Evolutionary conservation across 495 filamentous ascomycete species (phyloP), one percentile per base, ranked within the genome.

Genomic region (Hypoxylon rickii): DNA sequence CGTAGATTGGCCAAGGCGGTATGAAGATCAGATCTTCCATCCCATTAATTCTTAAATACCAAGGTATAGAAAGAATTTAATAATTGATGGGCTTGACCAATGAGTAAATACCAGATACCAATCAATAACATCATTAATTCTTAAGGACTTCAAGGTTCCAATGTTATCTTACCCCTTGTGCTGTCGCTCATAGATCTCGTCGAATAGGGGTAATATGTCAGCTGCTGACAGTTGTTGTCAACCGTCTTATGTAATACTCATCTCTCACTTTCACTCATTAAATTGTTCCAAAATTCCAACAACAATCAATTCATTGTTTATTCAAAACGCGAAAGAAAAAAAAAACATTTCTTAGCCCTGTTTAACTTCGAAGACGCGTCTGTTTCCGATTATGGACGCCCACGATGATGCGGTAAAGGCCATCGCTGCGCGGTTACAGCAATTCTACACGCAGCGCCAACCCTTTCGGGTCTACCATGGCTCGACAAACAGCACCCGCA

Each of bases 381-480:
- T 16, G 7, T 45, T 7, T 12, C 6, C 16, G 16, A 49, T 11
- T 36, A 79, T 78, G 71, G 67, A 76, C 20, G 60, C 53, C 5
- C 80, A 83, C 48, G 56, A 73, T 1, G 44, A 59, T 18, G 72
- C 70, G 4, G 79, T 85, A 18, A 46, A 63, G 12, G 18, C 60
- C 17, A 74, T 85, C 13, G 64, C 81, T 7, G 55, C 63, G 26
- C 64, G 60, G 20, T 78, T 87, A 13, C 65, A 68, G 39, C 54
- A 68, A 7, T 86, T 82, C 70, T 79, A 82, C 66, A 64, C 76
- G 3, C 73, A 70, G 17, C 74, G 77, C 24, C 73, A 83, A 46
- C 76, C 81, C 1, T 91, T 87, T 65, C 80, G 86, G 8, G 87
- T 91, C 49, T 85, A 77, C 63, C 87, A 90, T 72, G 88, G 88